These are phyloP conservation scores for Plasmodium cynomolgi DNA, from an alignment of 169 alveolate species.

Conservation along the genomic window DNA sequence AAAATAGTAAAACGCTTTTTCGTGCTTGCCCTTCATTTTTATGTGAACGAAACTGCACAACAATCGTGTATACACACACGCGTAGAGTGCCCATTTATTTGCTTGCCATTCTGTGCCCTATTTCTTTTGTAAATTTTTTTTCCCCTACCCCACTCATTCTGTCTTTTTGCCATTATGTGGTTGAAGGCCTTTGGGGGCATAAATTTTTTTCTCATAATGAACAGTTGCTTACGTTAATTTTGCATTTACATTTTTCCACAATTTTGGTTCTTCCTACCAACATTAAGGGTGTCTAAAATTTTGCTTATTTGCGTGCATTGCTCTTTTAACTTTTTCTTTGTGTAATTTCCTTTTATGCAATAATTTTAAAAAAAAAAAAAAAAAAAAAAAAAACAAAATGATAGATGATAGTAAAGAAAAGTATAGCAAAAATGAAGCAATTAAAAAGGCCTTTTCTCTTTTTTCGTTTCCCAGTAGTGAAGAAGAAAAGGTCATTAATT, in stretches of 20 bases:
- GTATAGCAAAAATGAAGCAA: conserved; percentile 22
- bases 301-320: background rate
- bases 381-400: background rate
- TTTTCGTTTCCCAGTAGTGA: conserved; percentile 55
- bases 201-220: background rate
- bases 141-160: background rate
- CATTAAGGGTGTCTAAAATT: conserved; percentile 15
- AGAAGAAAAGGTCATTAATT: conserved; percentile 33
- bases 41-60: background rate
- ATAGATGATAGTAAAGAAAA: conserved; percentile 17
- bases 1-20: background rate
- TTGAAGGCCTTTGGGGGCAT: background rate
- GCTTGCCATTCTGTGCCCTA: background rate
- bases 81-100: background rate
- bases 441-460: conserved; percentile 51
- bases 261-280: background rate
- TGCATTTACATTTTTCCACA: background rate
- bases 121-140: background rate
- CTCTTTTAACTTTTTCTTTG: conserved; percentile 6
- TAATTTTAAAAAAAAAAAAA: background rate
- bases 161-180: background rate
- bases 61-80: background rate
- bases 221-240: background rate
- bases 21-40: background rate
- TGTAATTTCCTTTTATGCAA: background rate